These are phyloP conservation scores for Lolium perenne DNA, from an alignment of 176 grass and related monocot species.

Conservation along the genomic window DNA sequence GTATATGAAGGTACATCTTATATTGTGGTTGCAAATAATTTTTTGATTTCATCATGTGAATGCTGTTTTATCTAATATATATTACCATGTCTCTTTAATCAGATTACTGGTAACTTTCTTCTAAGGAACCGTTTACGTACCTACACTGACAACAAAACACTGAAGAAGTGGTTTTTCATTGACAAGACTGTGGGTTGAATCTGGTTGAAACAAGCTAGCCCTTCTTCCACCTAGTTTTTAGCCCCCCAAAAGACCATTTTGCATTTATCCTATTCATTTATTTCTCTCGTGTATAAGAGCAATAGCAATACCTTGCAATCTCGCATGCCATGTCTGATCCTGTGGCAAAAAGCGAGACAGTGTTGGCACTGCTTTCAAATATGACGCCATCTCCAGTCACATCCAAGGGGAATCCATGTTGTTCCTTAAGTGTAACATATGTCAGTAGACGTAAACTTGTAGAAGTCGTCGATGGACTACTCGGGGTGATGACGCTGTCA, in stretches of 20 bases:
- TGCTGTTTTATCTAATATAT: background rate
- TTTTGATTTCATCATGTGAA: background rate
- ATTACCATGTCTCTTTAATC: background rate
- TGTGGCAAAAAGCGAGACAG: conserved; percentile 38
- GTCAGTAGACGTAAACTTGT: conserved; percentile 50
- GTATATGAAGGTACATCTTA: conserved; percentile 27
- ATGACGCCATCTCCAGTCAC: conserved; percentile 44
- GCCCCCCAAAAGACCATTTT: background rate
- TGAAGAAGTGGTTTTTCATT: conserved; percentile 79
- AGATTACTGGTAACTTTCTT: conserved; percentile 43
- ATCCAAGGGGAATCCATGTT: conserved; percentile 41
- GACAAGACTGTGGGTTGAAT: conserved; percentile 69
- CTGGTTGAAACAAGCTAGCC: conserved; percentile 17
- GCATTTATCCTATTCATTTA: conserved; percentile 20
- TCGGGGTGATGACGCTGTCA: conserved; percentile 55
- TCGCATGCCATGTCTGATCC: conserved; percentile 56
- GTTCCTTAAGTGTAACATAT: conserved; percentile 38
- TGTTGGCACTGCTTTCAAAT: conserved; percentile 43
- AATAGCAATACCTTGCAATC: background rate
- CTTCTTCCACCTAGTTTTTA: conserved; percentile 7
- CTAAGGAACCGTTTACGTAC: conserved; percentile 62
- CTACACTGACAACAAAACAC: conserved; percentile 69
- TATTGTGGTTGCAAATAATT: background rate
- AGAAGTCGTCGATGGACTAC: conserved; percentile 52
- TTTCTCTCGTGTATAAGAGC: conserved; percentile 49